Base-by-base conservation (phyloP, 495 filamentous ascomycete species). In the Talaromyces proteolyticus region DNA sequence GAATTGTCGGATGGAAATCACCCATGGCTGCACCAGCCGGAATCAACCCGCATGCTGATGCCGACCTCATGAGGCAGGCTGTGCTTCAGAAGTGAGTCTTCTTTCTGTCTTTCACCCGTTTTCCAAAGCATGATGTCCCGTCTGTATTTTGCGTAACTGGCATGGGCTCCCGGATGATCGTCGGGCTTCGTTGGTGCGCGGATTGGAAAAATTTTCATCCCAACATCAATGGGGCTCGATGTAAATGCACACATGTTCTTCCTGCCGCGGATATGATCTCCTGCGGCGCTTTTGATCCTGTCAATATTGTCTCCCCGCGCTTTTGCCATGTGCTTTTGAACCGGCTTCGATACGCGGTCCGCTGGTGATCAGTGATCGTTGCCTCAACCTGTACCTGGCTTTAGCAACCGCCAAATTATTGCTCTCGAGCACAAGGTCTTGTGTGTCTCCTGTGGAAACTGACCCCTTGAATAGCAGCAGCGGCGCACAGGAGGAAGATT, bases 401-500 rank as follows among this genome's bases (percentile, higher is more conserved):
- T n/a, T n/a, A n/a, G n/a, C n/a, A n/a, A n/a, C n/a, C n/a, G n/a
- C n/a, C n/a, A n/a, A n/a, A n/a, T n/a, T n/a, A n/a, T n/a, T 47
- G 23, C 44, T 47, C n/a, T 47, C 10, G 26, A 38, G 18, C 46
- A 49, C 21, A 17, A 24, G 37, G 12, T 22, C 21, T 17, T 34
- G 44, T 26, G 8, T 37, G 39, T 19, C 11, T 47, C 44, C 2
- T 21, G 43, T 43, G 40, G 17, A 19, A 3, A 23, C 39, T 14
- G 24, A 34, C 42, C 37, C 44, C 34, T 25, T 36, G 12, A 18
- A 26, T 24, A 36, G 39, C 49, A 68, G 55, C 44, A 59, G 63
- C 62, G 66, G 54, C 59, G 60, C 49, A 49, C 58, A 73, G 60
- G 83, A 86, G 57, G 86, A 91, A 60, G 87, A 90, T 55, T 74